Evolutionary conservation across 2,329 filamentous ascomycete genomes (phyloP), one percentile per base, ranked within the genome.

Genomic region (Microsporum ferrugineum): DNA sequence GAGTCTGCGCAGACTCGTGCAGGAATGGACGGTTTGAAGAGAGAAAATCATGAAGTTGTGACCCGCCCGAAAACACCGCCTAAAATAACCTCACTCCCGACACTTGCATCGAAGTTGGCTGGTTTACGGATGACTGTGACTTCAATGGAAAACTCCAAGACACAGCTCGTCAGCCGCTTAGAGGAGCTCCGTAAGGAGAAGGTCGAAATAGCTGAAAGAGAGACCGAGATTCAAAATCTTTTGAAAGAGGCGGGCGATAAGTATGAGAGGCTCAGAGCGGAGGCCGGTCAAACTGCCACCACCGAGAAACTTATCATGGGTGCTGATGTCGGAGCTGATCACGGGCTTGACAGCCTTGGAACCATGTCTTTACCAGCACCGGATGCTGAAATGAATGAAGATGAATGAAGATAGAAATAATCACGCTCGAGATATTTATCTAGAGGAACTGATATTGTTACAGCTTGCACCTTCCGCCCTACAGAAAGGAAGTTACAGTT

Each of bases 1-100:
- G 91, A 96, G 73, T 84, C 85, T 8, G 87, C 89, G 3, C 92
- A 97, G 76, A 91, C 89, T 6, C 83, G 88, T 23, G 88, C 89
- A 2, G 92, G 90, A n/a, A 87, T 94, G 76, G 91, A 92, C 68
- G 88, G 85, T 0, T 69, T 88, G 27, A 72, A 76, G 53, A 72
- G 72, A 51, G 67, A 77, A 41, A 75, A 75, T 60, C 73, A 74
- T 63, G 66, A 64, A 58, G 62, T 58, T 45, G 64, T 64, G 38
- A 65, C 71, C 55, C 71, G 78, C 45, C 74, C 77, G 14, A 84
- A 79, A 61, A 85, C 85, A 1, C 88, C 87, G 0, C 83, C 89
- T 2, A 86, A 84, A 64, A 88, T 95, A 68, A 86, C 88, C 4
- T 86, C 90, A 1, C 75, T 96, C 29, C 91, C 91, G 0, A 86